These are phyloP conservation scores for Xylariaceae sp. DNA, from an alignment of 2,329 filamentous ascomycete genomes.

Conservation along the genomic window DNA sequence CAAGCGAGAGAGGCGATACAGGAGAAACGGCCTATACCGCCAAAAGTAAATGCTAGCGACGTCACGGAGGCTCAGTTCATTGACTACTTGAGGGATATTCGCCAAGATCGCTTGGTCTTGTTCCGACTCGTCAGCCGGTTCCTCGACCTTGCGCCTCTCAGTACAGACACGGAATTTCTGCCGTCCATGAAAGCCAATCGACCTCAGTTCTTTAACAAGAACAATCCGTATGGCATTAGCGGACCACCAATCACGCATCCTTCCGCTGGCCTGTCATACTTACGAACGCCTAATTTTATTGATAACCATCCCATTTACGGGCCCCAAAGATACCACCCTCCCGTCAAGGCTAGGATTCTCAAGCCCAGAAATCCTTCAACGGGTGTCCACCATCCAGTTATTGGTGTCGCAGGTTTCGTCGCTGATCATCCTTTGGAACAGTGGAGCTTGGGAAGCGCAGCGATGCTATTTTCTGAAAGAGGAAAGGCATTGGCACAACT, in stretches of 20 bases:
- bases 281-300: constrained; percentile 60
- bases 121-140: constrained; percentile 64
- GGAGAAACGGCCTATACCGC: constrained; percentile 41
- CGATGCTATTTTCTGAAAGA: neutral
- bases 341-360: constrained; percentile 59
- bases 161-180: constrained; percentile 36
- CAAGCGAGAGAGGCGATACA: constrained; percentile 48
- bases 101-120: constrained; percentile 56
- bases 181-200: constrained; percentile 32
- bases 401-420: constrained; percentile 64
- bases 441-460: neutral
- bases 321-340: constrained; percentile 57
- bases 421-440: constrained; percentile 37
- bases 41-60: constrained; percentile 42
- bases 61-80: constrained; percentile 59
- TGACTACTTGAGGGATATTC: constrained; percentile 59
- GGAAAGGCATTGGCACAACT: constrained; percentile 40
- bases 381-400: constrained; percentile 45
- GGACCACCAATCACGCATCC: constrained; percentile 68
- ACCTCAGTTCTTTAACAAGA: constrained; percentile 32
- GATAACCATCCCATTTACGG: constrained; percentile 68
- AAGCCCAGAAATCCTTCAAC: constrained; percentile 45
- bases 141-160: constrained; percentile 64
- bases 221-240: constrained; percentile 53
- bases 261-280: constrained; percentile 66